These are phyloP conservation scores for Pseudogymnoascus sp. DNA, from an alignment of 2,329 filamentous ascomycete genomes.

Conservation along the genomic window DNA sequence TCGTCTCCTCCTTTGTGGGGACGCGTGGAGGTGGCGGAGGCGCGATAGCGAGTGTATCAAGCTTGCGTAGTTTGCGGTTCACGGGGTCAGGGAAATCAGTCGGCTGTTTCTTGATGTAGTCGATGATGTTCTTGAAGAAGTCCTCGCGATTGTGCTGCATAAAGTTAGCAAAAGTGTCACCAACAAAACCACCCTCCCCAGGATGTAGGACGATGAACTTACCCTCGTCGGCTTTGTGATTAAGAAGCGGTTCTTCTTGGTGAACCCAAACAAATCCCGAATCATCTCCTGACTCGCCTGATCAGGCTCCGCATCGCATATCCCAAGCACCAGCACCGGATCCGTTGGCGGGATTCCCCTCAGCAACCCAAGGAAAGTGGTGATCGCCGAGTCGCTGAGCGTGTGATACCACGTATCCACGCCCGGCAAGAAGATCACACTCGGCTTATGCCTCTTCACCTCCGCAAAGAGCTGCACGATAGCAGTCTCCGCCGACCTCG, in stretches of 20 bases:
- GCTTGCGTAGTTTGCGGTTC: slow-evolving; percentile 76
- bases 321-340: slow-evolving; percentile 79
- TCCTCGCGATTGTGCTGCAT: slow-evolving; percentile 57
- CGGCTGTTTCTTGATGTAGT: slow-evolving; percentile 72
- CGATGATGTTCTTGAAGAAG: slow-evolving; percentile 70
- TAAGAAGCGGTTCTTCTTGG: slow-evolving; percentile 66
- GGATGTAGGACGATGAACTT: slow-evolving; percentile 26
- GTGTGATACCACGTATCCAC: slow-evolving; percentile 76
- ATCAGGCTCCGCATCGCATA: slow-evolving; percentile 62
- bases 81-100: slow-evolving; percentile 79
- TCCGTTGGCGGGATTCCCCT: slow-evolving; percentile 82
- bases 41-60: slow-evolving; percentile 70
- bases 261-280: slow-evolving; percentile 77
- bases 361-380: slow-evolving; percentile 77
- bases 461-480: slow-evolving; percentile 88
- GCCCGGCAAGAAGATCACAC: slow-evolving; percentile 89
- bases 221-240: slow-evolving; percentile 61
- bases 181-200: neutral
- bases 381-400: slow-evolving; percentile 57
- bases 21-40: slow-evolving; percentile 62
- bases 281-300: slow-evolving; percentile 58
- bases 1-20: slow-evolving; percentile 70
- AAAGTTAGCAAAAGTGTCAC: slow-evolving; percentile 23
- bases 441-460: slow-evolving; percentile 88
- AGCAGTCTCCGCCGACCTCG: slow-evolving; percentile 65